Evolutionary conservation across 306 rosid species (phyloP).

Genomic region (Sindora glabra): DNA sequence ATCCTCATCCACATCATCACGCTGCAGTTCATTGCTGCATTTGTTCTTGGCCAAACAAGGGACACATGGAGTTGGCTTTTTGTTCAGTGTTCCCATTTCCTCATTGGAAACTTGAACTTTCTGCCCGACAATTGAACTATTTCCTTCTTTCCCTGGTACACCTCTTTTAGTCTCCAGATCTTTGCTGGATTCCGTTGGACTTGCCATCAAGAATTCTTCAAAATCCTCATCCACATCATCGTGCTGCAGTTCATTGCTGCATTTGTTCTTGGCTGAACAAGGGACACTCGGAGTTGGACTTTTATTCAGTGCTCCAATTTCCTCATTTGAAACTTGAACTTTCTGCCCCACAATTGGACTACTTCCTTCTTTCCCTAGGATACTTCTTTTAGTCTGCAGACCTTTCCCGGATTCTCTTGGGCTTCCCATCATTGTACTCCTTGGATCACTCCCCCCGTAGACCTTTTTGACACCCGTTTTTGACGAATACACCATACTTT

Average conservation of each 20-base stretch:
- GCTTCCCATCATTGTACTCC: neutral
- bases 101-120: neutral
- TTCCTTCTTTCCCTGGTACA: neutral
- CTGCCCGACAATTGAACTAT: neutral
- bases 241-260: neutral
- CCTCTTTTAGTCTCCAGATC: neutral
- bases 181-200: neutral
- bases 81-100: neutral
- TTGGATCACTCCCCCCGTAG: neutral
- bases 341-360: neutral
- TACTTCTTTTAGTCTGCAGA: neutral
- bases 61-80: neutral
- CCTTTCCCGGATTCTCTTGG: neutral
- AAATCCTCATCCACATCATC: neutral
- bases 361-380: neutral
- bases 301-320: neutral
- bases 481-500: neutral
- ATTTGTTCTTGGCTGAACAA: neutral
- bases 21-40: neutral
- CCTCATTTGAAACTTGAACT: neutral
- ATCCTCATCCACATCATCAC: constrained; percentile 20
- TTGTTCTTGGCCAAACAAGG: neutral
- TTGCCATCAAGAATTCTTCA: neutral
- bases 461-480: too few species aligned
- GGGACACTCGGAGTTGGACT: neutral